Conservation (phyloP, 345 rosid genomes). For the Heritiera littoralis region DNA sequence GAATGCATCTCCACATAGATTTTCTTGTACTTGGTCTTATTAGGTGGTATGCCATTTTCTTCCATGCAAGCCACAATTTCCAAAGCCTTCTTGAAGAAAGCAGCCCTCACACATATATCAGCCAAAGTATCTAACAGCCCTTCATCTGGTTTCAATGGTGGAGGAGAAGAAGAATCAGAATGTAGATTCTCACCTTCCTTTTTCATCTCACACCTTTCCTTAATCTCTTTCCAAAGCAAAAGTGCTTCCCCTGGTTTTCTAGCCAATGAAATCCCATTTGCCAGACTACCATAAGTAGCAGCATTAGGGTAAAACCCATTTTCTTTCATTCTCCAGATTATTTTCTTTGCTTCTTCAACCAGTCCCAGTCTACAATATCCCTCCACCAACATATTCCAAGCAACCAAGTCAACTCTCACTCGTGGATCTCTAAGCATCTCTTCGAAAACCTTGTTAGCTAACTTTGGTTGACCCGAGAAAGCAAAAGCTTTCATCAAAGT, state of each 20-base stretch:
- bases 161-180: slow-evolving; percentile 39
- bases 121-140: slow-evolving; percentile 73
- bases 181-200: slow-evolving; percentile 33
- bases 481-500: slow-evolving; percentile 97
- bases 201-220: slow-evolving; percentile 55
- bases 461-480: slow-evolving; percentile 81
- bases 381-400: slow-evolving; percentile 93
- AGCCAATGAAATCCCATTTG: slow-evolving; percentile 75
- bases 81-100: slow-evolving; percentile 85
- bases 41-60: slow-evolving; percentile 79
- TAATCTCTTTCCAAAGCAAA: slow-evolving; percentile 82
- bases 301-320: slow-evolving; percentile 69
- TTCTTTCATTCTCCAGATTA: slow-evolving; percentile 70
- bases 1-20: slow-evolving; percentile 96
- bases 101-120: slow-evolving; percentile 87
- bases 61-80: slow-evolving; percentile 95
- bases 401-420: slow-evolving; percentile 79
- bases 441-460: slow-evolving; percentile 81
- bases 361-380: slow-evolving; percentile 74
- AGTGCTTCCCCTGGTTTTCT: slow-evolving; percentile 98
- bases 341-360: slow-evolving; percentile 77
- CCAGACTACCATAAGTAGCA: slow-evolving; percentile 84
- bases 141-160: slow-evolving; percentile 69
- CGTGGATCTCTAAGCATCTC: slow-evolving; percentile 83
- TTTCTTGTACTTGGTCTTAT: slow-evolving; percentile 82